These are phyloP conservation scores for Acer yangbiense DNA, from an alignment of 345 rosid species.

Conservation along the genomic window DNA sequence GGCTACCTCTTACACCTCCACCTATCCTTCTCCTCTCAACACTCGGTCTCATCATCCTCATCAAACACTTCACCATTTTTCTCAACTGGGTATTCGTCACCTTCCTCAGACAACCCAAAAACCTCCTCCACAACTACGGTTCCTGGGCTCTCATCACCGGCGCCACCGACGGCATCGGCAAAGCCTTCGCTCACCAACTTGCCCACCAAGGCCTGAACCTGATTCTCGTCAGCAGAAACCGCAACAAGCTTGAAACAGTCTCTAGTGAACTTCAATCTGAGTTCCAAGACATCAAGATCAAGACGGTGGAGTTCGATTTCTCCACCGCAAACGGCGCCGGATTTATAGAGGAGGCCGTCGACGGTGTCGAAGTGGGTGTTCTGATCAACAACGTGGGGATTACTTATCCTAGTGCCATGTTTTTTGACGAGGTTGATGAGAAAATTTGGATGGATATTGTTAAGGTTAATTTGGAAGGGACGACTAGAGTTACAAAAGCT, in stretches of 20 bases:
- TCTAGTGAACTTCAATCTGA: conserved; percentile 42
- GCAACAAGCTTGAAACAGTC: conserved; percentile 45
- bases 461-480: conserved; percentile 68
- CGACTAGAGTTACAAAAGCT: conserved; percentile 55
- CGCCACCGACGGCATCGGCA: conserved; percentile 87
- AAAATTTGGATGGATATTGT: conserved; percentile 60
- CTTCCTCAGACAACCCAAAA: conserved; percentile 45
- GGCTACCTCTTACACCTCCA: conserved; percentile 29
- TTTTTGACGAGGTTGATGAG: conserved; percentile 82
- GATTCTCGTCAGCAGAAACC: conserved; percentile 67
- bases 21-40: conserved; percentile 28
- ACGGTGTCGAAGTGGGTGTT: conserved; percentile 67
- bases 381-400: conserved; percentile 86
- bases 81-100: conserved; percentile 48
- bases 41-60: conserved; percentile 53
- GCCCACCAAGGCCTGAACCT: conserved; percentile 69
- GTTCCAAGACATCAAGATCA: conserved; percentile 42
- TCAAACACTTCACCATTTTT: conserved; percentile 39
- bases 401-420: conserved; percentile 74
- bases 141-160: conserved; percentile 93
- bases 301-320: conserved; percentile 57
- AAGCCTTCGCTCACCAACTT: conserved; percentile 63
- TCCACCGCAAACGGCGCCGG: conserved; percentile 24
- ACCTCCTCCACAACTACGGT: conserved; percentile 67
- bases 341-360: conserved; percentile 47